Base-by-base conservation (phyloP, 2,329 filamentous ascomycete species). In the Ascocoryne sarcoides region DNA sequence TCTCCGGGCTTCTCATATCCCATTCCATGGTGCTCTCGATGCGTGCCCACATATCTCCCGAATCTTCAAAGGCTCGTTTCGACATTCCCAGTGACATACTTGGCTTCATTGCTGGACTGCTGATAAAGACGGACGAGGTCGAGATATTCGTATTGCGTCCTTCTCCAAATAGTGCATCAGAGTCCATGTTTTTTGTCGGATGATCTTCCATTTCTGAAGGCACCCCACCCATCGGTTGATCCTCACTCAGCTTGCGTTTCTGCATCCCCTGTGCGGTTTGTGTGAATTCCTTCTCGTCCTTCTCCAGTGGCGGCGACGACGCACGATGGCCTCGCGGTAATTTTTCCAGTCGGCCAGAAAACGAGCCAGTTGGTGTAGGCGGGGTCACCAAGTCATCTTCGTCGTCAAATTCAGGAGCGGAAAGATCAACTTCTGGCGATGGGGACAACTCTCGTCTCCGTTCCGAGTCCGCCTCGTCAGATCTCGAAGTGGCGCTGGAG, bases 201-300 rank as follows among this genome's bases (percentile, higher is more conserved):
- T 52, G 39, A 40, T 51, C 47, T 42, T 54, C 54, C 45, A 58
- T 52, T 23, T 58, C 55, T 8, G 54, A 56, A 21, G 55, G 52
- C 21, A 65, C 63, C 34, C 74, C 70, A 41, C 68, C 69, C 50
- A 79, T 75, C 52, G 76, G 68, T 37, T 75, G 69, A 50, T 78
- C 71, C 32, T 49, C 47, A 35, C 51, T 69, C 16, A 79, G 65
- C 55, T 79, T 81, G 46, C 74, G 68, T 59, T 76, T 79, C 45
- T 61, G 61, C 53, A 96, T 75, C 36, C 82, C 86, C 51, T 87
- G 85, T 12, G 92, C 92, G 1, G 89, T 96, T 64, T 94, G 86
- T 5, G 90, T 95, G 59, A 98, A 98, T 63, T 96, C 92, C 58
- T 84, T 85, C 69, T 96, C 90, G 54, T 96, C 90, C 55, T 84